Evolutionary conservation across 2,329 filamentous ascomycete genomes (phyloP), one percentile per base, ranked within the genome.

Genomic region (Sarocladium kiliense): DNA sequence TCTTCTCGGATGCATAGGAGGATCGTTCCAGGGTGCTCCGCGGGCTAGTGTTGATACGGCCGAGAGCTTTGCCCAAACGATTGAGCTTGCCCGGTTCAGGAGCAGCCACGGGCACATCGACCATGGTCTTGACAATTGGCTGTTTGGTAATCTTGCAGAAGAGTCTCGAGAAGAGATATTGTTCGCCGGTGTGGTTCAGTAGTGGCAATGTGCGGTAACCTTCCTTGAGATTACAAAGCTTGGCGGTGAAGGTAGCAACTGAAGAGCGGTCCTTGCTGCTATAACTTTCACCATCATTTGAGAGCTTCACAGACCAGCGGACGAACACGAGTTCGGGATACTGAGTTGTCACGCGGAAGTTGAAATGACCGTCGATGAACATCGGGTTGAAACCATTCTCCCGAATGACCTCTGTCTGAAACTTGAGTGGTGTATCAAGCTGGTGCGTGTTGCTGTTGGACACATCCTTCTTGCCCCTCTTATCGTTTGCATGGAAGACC

Each of bases 351-450:
- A 97, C 78, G 55, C 85, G 86, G 70, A 97, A 87, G 58, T 84
- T 83, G 72, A 93, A 89, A 56, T 82, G 81, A 62, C 90, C 85
- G 62, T 92, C 84, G 30, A 57, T 60, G 71, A 96, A 99, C 55
- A 86, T 78, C 1, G 94, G 94, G 68, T 96, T 96, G 74, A 96
- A 97, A 23, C 92, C 93, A 67, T 99, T 97, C 68, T 89, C 89
- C 58, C 82, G 83, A 27, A 93, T 84, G 54, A 96, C 87, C 59
- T 83, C 82, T 2, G 94, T 97, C 56, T 89, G 87, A 60, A 86
- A 85, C 62, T 88, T 87, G 60, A 92, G 82, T 7, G 90, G 89
- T 55, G 85, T 74, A 58, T 79, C 76, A 26, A 67, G 69, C 53
- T 72, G 71, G 49, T 71, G 68, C 2, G 68, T 66, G 30, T 73